Evolutionary conservation across 2,329 filamentous ascomycete genomes (phyloP), one percentile per base, ranked within the genome.

Genomic region (Xylariomycetidae sp.): DNA sequence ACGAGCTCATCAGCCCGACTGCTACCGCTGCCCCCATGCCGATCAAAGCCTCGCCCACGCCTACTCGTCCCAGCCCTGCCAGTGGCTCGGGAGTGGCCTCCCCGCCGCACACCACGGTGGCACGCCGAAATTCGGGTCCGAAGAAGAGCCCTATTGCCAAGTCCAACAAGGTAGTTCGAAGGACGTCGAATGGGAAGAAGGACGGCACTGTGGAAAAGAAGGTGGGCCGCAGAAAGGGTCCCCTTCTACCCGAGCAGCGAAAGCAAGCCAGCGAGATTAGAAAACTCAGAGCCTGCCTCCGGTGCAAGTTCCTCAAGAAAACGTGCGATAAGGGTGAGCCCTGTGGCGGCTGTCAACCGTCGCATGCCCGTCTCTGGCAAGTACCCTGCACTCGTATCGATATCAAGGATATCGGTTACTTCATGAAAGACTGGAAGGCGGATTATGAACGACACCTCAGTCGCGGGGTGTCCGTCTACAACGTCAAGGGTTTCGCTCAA

Each of bases 391-490:
- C 90, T 25, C 85, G 90, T 42, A 95, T 96, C 55, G 90, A 96
- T 62, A 97, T 97, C 72, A 96, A 95, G 74, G 90, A 97, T 54
- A 94, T 97, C 53, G 86, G 81, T 27, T 95, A 94, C 64, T 97
- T 97, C 71, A 92, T 96, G 86, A 96, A 96, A 72, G 90, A 96
- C 63, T 97, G 89, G 89, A 94, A 90, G 66, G 89, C 88, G 27
- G 90, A 97, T 61, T 95, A 92, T 53, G 88, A 95, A 66, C 83
- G 88, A 49, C 89, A 96, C 58, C 77, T 92, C 49, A 85, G 79
- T 44, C 79, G 86, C 37, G 87, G 86, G 35, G 88, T 96, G 57
- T 94, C 88, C 2, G 84, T 95, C 30, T 89, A 85, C 63, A 96
- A 96, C 56, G 92, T 96, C 67, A 95, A 94, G 69, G 89, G 89